Percentiles rank a stretch among this genome's conserved stretches.
phyloP scores from a whole-genome alignment of 768 basidiomycete species.

The Hericium rajendrae region DNA sequence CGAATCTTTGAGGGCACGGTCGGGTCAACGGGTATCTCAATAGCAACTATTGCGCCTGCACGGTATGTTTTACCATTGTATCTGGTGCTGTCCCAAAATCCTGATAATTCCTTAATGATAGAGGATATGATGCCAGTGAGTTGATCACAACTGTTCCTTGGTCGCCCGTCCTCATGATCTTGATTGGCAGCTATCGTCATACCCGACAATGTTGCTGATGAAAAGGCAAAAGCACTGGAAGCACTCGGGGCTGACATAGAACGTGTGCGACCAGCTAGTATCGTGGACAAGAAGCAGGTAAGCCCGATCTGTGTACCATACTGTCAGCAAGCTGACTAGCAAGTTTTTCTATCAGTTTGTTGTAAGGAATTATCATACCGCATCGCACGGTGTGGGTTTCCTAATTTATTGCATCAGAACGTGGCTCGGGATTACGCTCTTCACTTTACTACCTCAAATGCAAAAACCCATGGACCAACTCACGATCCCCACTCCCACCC shows the following conservation, averaged over 20 bases:
- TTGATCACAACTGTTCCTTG: background rate
- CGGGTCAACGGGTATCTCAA: conserved; percentile 91
- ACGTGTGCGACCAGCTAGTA: conserved; percentile 86
- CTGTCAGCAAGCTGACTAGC: conserved; percentile 8
- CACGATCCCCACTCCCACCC: conserved; percentile 1
- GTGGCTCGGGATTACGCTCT: conserved; percentile 73
- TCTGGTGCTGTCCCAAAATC: background rate
- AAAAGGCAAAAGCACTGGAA: conserved; percentile 79
- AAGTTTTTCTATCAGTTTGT: conserved; percentile 9
- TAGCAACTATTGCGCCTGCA: conserved; percentile 86
- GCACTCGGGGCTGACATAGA: conserved; percentile 86
- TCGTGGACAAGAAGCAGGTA: conserved; percentile 94
- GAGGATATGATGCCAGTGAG: conserved; percentile 83
- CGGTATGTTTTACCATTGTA: conserved; percentile 36
- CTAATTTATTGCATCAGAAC: conserved; percentile 44
- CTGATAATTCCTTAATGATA: conserved; percentile 19
- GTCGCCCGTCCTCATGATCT: background rate
- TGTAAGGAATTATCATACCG: conserved; percentile 25
- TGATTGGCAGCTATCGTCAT: conserved; percentile 64
- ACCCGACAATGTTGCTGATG: conserved; percentile 83
- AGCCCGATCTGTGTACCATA: conserved; percentile 14
- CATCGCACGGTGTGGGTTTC: background rate
- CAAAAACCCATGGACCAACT: conserved; percentile 18
- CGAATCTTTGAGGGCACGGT: conserved; percentile 97
- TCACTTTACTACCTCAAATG: conserved; percentile 49